These are phyloP conservation scores for Aspergillus bertholletiae DNA, from an alignment of 495 filamentous ascomycete genomes.

Conservation along the genomic window DNA sequence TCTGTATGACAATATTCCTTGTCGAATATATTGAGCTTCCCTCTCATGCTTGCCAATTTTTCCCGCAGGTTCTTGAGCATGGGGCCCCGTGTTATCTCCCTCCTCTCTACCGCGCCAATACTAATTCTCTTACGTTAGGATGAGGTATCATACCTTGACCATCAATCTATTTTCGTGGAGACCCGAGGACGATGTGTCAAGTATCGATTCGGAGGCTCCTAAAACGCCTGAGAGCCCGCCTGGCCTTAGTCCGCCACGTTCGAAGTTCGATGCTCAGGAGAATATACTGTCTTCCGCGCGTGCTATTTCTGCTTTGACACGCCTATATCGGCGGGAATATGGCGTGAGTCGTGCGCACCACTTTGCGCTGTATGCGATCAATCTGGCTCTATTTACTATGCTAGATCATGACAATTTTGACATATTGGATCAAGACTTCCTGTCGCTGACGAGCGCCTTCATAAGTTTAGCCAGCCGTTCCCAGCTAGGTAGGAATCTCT, in stretches of 20 bases:
- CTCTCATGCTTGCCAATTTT: too few species aligned
- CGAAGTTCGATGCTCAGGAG: conserved; percentile 23
- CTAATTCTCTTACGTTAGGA: conserved; percentile 18
- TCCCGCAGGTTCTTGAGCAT: too few species aligned
- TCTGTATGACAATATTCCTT: background rate
- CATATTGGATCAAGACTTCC: conserved; percentile 36
- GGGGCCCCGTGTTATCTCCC: background rate
- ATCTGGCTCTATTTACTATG: conserved; percentile 40
- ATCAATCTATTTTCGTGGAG: conserved; percentile 39
- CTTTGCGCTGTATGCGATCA: conserved; percentile 44
- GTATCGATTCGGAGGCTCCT: conserved; percentile 15
- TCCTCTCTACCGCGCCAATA: background rate
- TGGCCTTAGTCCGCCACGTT: conserved; percentile 14
- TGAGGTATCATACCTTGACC: conserved; percentile 36
- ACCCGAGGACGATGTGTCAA: conserved; percentile 16
- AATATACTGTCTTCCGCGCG: conserved; percentile 28
- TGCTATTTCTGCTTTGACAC: conserved; percentile 30
- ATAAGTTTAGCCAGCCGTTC: conserved; percentile 37
- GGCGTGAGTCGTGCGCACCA: conserved; percentile 39
- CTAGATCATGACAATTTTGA: conserved; percentile 33
- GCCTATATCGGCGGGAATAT: conserved; percentile 33
- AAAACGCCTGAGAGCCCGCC: conserved; percentile 35
- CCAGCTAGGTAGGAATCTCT: conserved; percentile 34
- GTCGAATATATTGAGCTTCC: too few species aligned
- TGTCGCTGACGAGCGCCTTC: conserved; percentile 35